Conservation (phyloP, 306 rosid genomes). For the Prosopis cineraria region DNA sequence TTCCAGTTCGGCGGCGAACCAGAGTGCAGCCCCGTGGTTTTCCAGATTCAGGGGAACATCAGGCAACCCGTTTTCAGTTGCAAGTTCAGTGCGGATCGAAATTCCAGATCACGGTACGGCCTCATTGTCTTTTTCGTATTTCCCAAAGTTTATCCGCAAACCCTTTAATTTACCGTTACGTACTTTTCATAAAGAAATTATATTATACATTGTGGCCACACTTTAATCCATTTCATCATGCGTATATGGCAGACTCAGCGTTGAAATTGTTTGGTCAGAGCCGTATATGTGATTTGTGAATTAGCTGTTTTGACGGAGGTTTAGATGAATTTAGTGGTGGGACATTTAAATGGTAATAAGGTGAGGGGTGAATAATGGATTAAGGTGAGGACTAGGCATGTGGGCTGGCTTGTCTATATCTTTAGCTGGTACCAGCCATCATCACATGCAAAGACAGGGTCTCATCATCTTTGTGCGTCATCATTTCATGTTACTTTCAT, state of each 20-base stretch:
- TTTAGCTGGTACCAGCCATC: slow-evolving; percentile 35
- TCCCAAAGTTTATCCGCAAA: neutral
- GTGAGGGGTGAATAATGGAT: slow-evolving; percentile 19
- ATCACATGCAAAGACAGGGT: slow-evolving; percentile 45
- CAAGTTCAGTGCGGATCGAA: slow-evolving; percentile 92
- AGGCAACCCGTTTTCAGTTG: slow-evolving; percentile 92
- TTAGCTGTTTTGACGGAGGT: neutral
- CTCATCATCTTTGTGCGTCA: slow-evolving; percentile 26
- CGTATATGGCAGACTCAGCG: no score
- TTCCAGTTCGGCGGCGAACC: slow-evolving; percentile 95
- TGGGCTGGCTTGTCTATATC: slow-evolving; percentile 43
- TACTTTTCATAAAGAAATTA: neutral
- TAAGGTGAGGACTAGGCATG: slow-evolving; percentile 45
- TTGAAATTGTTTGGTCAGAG: no score
- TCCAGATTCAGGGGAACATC: slow-evolving; percentile 80
- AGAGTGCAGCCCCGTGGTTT: slow-evolving; percentile 93
- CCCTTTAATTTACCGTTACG: neutral
- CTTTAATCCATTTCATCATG: neutral
- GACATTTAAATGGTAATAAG: neutral
- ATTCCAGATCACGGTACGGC: slow-evolving; percentile 70
- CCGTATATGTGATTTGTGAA: neutral
- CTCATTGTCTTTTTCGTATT: neutral
- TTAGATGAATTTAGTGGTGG: slow-evolving; percentile 3
- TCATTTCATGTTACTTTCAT: slow-evolving; percentile 41
- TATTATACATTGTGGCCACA: neutral